phyloP scores from a whole-genome alignment of 2,329 filamentous ascomycete genomes.

The Chaetoscypha palmicola region DNA sequence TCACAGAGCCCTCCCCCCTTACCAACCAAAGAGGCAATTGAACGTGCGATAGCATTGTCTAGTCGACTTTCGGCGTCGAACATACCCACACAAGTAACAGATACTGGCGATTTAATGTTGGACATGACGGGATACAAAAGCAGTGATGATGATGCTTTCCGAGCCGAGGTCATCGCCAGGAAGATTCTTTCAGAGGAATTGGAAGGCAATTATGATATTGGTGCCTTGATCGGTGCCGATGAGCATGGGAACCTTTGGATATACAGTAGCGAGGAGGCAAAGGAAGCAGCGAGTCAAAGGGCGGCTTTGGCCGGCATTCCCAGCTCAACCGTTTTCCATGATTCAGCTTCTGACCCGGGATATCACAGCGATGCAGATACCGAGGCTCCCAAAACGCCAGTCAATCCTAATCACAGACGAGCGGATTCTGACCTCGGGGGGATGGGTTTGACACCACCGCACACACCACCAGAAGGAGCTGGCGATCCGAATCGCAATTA shows the following conservation, averaged over 20 bases:
- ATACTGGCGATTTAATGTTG: slow-evolving; percentile 89
- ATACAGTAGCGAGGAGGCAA: slow-evolving; percentile 95
- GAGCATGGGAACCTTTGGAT: slow-evolving; percentile 99
- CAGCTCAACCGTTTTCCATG: slow-evolving; percentile 32
- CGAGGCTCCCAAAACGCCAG: slow-evolving; percentile 44
- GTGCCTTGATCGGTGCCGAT: slow-evolving; percentile 88
- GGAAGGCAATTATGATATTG: slow-evolving; percentile 93
- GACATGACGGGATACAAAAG: slow-evolving; percentile 98
- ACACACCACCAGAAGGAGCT: slow-evolving; percentile 56
- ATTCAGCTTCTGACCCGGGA: slow-evolving; percentile 85
- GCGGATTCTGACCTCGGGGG: slow-evolving; percentile 60
- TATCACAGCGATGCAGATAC: slow-evolving; percentile 85
- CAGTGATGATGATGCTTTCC: slow-evolving; percentile 84
- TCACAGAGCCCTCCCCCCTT: slow-evolving; percentile 74
- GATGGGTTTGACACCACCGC: slow-evolving; percentile 53
- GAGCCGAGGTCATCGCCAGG: slow-evolving; percentile 86
- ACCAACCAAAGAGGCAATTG: slow-evolving; percentile 66
- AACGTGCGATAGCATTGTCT: slow-evolving; percentile 76
- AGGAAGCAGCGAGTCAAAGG: slow-evolving; percentile 72
- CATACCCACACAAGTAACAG: slow-evolving; percentile 87
- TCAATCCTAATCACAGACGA: slow-evolving; percentile 43
- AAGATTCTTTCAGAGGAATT: slow-evolving; percentile 90
- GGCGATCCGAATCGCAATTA: slow-evolving; percentile 79
- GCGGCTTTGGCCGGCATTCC: slow-evolving; percentile 43
- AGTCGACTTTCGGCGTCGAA: slow-evolving; percentile 84